Percentiles rank a stretch among this genome's conserved stretches.
These are phyloP conservation scores for Penicillium sp. DNA, from an alignment of 2,329 filamentous ascomycete species.

Conservation along the genomic window DNA sequence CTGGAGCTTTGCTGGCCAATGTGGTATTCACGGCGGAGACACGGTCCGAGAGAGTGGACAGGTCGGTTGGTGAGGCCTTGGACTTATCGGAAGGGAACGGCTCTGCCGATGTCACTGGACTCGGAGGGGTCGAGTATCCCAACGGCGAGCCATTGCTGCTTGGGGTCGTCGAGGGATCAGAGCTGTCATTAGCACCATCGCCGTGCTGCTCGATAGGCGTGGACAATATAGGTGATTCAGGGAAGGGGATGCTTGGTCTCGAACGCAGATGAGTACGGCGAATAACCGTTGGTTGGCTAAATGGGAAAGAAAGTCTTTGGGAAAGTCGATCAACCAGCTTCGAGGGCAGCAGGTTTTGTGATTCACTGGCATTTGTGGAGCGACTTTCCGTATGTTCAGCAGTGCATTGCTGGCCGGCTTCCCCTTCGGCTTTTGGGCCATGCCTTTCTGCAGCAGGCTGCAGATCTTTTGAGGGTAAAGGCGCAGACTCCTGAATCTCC, in stretches of 20 bases:
- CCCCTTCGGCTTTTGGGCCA: neutral
- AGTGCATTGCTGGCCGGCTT: neutral
- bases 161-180: constrained; percentile 29
- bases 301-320: constrained; percentile 36
- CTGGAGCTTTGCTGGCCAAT: neutral
- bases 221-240: constrained; percentile 13
- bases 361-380: constrained; percentile 1
- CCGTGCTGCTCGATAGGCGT: constrained; percentile 17
- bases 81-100: constrained; percentile 20
- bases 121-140: constrained; percentile 32
- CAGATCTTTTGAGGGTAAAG: neutral
- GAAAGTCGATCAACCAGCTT: constrained; percentile 33
- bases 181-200: constrained; percentile 31
- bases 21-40: neutral
- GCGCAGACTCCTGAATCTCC: neutral
- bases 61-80: neutral
- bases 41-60: neutral
- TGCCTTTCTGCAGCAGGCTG: neutral
- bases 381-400: neutral
- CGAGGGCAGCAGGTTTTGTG: constrained; percentile 24
- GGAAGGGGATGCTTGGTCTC: constrained; percentile 30
- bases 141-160: constrained; percentile 29
- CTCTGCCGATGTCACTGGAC: constrained; percentile 34
- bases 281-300: constrained; percentile 40
- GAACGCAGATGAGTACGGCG: constrained; percentile 33